Base-by-base conservation (phyloP, 2,329 filamentous ascomycete genomes). In the Grosmannia serpens region DNA sequence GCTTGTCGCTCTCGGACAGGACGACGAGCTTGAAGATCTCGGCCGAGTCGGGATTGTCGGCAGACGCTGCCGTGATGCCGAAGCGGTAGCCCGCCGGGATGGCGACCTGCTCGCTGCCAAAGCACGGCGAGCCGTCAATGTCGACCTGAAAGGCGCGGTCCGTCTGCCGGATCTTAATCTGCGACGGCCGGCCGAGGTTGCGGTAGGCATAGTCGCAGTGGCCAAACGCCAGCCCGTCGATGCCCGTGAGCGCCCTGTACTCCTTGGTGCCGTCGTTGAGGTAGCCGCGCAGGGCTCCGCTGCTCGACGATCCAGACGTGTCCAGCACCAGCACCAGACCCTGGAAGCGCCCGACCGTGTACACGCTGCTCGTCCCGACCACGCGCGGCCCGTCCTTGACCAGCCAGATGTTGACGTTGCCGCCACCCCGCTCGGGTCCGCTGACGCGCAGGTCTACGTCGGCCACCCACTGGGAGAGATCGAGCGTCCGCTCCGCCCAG, bases 361-460 rank as follows among this genome's bases (percentile, higher is more conserved):
- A 96, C 65, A 96, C 83, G 71, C 89, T 95, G 63, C 83, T 81
- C 27, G 85, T 80, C 58, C 84, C 86, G 58, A 95, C 76, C 33
- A 77, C 76, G 61, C 78, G 73, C 64, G 82, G 74, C 35, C 88
- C 87, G 61, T 88, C 81, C 65, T 83, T 85, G 56, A 83, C 85
- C 68, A 95, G 89, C 94, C 94, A 99, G 67, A 99, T 79, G 72
- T 97, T 92, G 65, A 99, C 76, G 73, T 95, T 96, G 54, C 94
- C 94, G 59, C 86, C 85, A 55, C 86, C 90, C 65, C 89, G 79
- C 69, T 97, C 94, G 62, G 87, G 86, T 9, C 94, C 94, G 61
- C 83, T 89, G 56, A 86, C 89, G 64, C 94, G 84, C 73, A 99
- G 96, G 68, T 94, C 86, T 65, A 97, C 78, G 67, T 95, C 89